phyloP scores from a whole-genome alignment of 208 protist species.

The Leishmania arabica region DNA sequence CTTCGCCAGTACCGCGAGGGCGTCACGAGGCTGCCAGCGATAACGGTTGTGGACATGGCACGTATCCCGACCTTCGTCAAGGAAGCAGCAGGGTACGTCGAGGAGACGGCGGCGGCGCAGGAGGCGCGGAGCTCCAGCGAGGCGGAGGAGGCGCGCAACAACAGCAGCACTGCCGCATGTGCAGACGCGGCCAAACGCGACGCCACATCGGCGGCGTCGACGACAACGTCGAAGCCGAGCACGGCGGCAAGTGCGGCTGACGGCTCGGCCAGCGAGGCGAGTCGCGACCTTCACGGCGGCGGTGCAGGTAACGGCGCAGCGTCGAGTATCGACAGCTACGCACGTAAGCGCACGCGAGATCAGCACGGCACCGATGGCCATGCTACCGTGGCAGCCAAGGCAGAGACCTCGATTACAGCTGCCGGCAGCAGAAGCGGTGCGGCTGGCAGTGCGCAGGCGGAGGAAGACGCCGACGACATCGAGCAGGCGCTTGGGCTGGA shows the following conservation, averaged over 20 bases:
- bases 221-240: not conserved
- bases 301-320: constrained; percentile 8
- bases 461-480: constrained; percentile 57
- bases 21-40: constrained; percentile 70
- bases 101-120: constrained; percentile 17
- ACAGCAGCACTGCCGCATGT: not conserved
- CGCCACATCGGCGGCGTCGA: constrained; percentile 8
- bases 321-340: not conserved
- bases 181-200: not conserved
- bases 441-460: not conserved
- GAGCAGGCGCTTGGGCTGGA: constrained; percentile 79
- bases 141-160: not conserved
- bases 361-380: not conserved
- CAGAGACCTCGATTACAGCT: not conserved
- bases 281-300: not conserved
- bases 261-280: not conserved
- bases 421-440: not conserved
- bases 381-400: constrained; percentile 5
- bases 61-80: constrained; percentile 80
- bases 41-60: constrained; percentile 63
- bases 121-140: not conserved
- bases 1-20: constrained; percentile 77
- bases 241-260: not conserved
- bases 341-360: constrained; percentile 22
- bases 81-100: constrained; percentile 58